These are phyloP conservation scores for Lathyrus oleraceus DNA, from an alignment of 306 rosid genomes.

Conservation along the genomic window DNA sequence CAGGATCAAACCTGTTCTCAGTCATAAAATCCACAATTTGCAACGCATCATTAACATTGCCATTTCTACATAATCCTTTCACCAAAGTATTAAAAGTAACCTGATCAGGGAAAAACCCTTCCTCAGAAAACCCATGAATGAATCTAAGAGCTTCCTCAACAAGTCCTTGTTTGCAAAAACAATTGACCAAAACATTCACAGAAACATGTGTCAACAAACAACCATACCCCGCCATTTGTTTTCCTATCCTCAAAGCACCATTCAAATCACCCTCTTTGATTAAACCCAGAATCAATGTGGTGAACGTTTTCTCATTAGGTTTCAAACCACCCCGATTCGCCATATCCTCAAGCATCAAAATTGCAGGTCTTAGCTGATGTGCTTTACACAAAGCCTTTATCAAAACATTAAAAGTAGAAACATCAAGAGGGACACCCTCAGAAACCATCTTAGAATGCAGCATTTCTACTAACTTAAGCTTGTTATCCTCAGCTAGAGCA, in stretches of 20 bases:
- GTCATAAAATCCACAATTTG: conserved; percentile 84
- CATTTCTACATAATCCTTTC: conserved; percentile 69
- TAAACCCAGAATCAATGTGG: conserved; percentile 79
- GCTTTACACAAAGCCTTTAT: conserved; percentile 86
- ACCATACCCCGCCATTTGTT: conserved; percentile 68
- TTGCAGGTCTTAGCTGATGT: conserved; percentile 81
- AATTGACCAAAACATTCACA: conserved; percentile 71
- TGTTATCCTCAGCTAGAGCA: conserved; percentile 66
- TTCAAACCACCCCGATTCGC: conserved; percentile 46
- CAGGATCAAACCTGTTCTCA: conserved; percentile 72
- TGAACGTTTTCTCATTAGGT: conserved; percentile 77
- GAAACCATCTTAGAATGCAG: conserved; percentile 57
- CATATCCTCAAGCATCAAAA: conserved; percentile 88
- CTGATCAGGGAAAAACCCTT: conserved; percentile 72
- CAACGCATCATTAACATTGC: conserved; percentile 67
- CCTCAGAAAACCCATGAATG: conserved; percentile 49
- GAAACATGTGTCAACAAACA: conserved; percentile 53
- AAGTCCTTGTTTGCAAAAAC: conserved; percentile 71
- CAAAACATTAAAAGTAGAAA: conserved; percentile 70
- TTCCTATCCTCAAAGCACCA: conserved; percentile 71
- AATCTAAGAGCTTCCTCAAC: conserved; percentile 72
- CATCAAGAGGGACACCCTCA: conserved; percentile 56
- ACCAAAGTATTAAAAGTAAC: conserved; percentile 77
- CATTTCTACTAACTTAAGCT: conserved; percentile 69
- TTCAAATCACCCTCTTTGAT: conserved; percentile 66